Evolutionary conservation across 495 filamentous ascomycete species (phyloP).

Genomic region (Trichoderma orchidacearum): DNA sequence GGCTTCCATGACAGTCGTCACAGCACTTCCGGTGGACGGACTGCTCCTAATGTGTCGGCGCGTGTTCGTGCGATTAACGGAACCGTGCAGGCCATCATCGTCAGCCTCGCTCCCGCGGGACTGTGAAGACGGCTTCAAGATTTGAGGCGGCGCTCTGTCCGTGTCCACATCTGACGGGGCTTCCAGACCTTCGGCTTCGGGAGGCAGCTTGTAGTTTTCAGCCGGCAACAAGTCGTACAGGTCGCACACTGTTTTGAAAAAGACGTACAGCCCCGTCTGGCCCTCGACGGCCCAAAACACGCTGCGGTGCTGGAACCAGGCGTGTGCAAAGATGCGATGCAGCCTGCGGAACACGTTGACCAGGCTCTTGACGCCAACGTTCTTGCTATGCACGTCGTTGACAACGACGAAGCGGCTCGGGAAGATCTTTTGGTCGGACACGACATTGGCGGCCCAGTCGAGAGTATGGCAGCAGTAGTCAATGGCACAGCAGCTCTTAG

Average conservation of each 20-base stretch:
- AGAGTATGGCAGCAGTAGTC: constrained; percentile 98
- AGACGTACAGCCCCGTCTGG: constrained; percentile 74
- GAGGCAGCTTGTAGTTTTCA: constrained; percentile 90
- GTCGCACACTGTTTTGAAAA: constrained; percentile 96
- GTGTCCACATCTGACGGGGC: constrained; percentile 11
- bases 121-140: constrained; percentile 33
- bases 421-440: constrained; percentile 84
- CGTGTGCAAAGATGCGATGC: constrained; percentile 94
- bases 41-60: constrained; percentile 58
- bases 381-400: constrained; percentile 40
- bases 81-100: constrained; percentile 29
- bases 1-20: constrained; percentile 57
- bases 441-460: constrained; percentile 86
- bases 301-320: constrained; percentile 91
- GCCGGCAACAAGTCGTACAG: constrained; percentile 74
- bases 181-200: constrained; percentile 75
- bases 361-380: constrained; percentile 62
- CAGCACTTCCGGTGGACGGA: constrained; percentile 60
- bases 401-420: constrained; percentile 72
- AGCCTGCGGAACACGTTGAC: constrained; percentile 88
- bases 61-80: constrained; percentile 43
- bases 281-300: constrained; percentile 96
- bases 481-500: constrained; percentile 91
- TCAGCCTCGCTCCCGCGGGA: constrained; percentile 12
- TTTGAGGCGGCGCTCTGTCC: constrained; percentile 12